phyloP scores from a whole-genome alignment of 805 yeast species.

The Zygosaccharomyces siamensis region DNA sequence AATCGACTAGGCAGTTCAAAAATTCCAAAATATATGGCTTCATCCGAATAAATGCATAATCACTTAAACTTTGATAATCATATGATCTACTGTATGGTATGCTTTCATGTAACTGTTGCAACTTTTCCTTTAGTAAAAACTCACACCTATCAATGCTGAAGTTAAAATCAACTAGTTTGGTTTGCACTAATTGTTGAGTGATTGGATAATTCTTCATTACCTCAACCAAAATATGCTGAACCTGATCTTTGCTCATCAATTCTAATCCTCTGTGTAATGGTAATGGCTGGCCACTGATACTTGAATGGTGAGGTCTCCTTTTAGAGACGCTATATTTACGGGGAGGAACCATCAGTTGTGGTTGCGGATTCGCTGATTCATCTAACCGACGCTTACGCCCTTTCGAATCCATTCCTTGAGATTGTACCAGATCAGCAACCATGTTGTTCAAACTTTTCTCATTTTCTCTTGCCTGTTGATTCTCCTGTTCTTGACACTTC shows the following conservation, averaged over 20 bases:
- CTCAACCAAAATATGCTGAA: conserved; percentile 22
- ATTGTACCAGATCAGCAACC: conserved; percentile 1
- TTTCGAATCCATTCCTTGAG: background rate
- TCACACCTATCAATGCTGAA: conserved; percentile 26
- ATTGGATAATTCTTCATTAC: conserved; percentile 28
- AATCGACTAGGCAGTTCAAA: conserved; percentile 34
- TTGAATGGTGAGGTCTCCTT: conserved; percentile 17
- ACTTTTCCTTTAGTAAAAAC: conserved; percentile 20
- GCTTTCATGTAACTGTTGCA: conserved; percentile 21
- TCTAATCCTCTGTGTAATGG: conserved; percentile 34
- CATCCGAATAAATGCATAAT: conserved; percentile 35
- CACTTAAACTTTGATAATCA: conserved; percentile 23
- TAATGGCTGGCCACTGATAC: conserved; percentile 30
- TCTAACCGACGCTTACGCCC: conserved; percentile 1
- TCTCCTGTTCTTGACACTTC: conserved; percentile 6
- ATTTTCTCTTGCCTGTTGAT: conserved; percentile 2
- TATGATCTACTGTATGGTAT: conserved; percentile 31
- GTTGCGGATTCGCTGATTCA: conserved; percentile 4
- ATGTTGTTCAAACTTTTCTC: conserved; percentile 4
- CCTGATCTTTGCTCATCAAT: conserved; percentile 29
- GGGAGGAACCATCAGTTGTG: background rate
- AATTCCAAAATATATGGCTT: conserved; percentile 32
- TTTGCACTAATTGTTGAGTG: conserved; percentile 19
- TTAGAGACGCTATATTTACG: conserved; percentile 14
- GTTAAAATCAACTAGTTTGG: conserved; percentile 13